Evolutionary conservation across 768 basidiomycete species (phyloP).

Genomic region (Russula sp.): DNA sequence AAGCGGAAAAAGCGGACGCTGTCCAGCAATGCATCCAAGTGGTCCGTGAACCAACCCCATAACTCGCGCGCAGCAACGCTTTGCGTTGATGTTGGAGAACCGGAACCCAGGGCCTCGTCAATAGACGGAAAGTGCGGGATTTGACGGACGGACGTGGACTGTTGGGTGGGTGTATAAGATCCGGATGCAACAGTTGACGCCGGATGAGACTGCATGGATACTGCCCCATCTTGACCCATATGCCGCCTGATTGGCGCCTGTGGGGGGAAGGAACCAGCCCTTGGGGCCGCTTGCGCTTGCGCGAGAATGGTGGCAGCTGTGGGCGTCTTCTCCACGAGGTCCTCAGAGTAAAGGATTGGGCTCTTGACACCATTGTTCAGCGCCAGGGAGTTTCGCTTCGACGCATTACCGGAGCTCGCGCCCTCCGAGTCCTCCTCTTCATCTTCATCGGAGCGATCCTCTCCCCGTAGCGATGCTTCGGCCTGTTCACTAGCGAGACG

Average conservation of each 20-base stretch:
- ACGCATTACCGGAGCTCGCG: constrained; percentile 54
- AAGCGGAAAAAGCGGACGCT: constrained; percentile 75
- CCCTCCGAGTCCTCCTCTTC: constrained; percentile 86
- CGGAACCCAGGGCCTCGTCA: constrained; percentile 76
- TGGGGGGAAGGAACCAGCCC: constrained; percentile 55
- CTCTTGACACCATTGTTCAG: constrained; percentile 63
- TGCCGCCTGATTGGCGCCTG: constrained; percentile 79
- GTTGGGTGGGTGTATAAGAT: constrained; percentile 47
- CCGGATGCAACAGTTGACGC: constrained; percentile 45
- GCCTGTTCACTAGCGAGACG: constrained; percentile 67
- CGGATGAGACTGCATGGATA: constrained; percentile 47
- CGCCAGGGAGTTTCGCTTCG: constrained; percentile 72
- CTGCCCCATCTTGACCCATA: constrained; percentile 49
- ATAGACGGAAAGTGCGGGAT: constrained; percentile 81
- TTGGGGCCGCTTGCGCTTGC: constrained; percentile 67
- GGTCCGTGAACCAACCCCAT: constrained; percentile 91
- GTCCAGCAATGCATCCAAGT: constrained; percentile 79
- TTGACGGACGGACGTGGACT: constrained; percentile 65
- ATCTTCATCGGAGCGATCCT: constrained; percentile 78
- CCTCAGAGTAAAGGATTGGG: constrained; percentile 52
- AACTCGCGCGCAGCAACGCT: constrained; percentile 79
- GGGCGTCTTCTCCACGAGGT: constrained; percentile 81
- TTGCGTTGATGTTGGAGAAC: constrained; percentile 65
- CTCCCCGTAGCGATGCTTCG: constrained; percentile 56
- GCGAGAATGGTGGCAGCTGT: constrained; percentile 75